Conservation (phyloP, 1,284 basidiomycete species). For the Melampsora americana region DNA sequence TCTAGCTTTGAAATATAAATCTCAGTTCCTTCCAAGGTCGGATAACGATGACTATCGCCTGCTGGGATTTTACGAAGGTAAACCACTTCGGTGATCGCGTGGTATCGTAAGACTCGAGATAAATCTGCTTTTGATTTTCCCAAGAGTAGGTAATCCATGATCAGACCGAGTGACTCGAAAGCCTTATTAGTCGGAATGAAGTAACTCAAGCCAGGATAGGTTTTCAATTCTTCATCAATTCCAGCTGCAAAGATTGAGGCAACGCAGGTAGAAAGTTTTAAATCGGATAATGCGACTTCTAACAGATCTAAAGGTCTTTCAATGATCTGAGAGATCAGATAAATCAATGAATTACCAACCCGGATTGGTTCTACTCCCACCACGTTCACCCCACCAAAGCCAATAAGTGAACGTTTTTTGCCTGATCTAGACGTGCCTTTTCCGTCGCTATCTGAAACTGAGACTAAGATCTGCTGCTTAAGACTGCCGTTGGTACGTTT, state of each 20-base stretch:
- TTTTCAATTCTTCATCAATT: conserved; percentile 68
- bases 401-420: conserved; percentile 60
- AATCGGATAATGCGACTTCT: conserved; percentile 73
- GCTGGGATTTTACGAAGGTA: conserved; percentile 62
- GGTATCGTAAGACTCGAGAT: conserved; percentile 77
- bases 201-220: conserved; percentile 70
- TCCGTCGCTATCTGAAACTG: conserved; percentile 58
- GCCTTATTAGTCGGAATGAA: conserved; percentile 84
- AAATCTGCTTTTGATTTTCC: conserved; percentile 71
- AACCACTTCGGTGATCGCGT: conserved; percentile 71
- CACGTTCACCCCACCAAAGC: conserved; percentile 78
- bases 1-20: conserved; percentile 58
- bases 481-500: not conserved
- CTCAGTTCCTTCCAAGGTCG: conserved; percentile 56
- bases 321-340: conserved; percentile 80
- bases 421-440: conserved; percentile 56
- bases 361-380: conserved; percentile 70
- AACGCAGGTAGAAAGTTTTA: conserved; percentile 83
- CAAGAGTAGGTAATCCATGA: conserved; percentile 77
- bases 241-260: conserved; percentile 81
- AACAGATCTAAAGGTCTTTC: conserved; percentile 76
- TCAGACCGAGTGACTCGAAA: conserved; percentile 80
- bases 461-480: conserved; percentile 70
- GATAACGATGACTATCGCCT: conserved; percentile 47
- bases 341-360: conserved; percentile 75